phyloP scores from a whole-genome alignment of 2,329 filamentous ascomycete species.

The Thermothelomyces thermophilus region DNA sequence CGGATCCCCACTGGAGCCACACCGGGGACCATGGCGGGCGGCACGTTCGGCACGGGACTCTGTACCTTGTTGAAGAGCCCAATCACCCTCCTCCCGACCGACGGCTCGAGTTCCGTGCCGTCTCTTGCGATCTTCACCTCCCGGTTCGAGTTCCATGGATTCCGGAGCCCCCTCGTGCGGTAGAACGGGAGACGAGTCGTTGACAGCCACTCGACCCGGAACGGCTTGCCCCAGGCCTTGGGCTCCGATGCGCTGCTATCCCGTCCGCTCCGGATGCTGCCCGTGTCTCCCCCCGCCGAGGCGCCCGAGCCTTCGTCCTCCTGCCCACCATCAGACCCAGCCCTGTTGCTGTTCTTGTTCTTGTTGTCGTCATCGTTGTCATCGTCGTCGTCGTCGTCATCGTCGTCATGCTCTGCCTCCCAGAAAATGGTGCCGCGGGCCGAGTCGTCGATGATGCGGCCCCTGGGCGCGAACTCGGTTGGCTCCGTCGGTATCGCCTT shows the following conservation, averaged over 20 bases:
- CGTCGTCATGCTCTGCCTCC: slow-evolving; percentile 64
- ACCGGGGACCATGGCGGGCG: slow-evolving; percentile 3
- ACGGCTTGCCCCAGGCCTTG: slow-evolving; percentile 84
- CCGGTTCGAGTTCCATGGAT: slow-evolving; percentile 90
- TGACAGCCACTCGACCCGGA: slow-evolving; percentile 84
- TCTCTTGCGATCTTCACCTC: slow-evolving; percentile 96
- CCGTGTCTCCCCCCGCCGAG: slow-evolving; percentile 35
- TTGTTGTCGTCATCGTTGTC: no score
- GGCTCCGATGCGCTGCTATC: slow-evolving; percentile 32
- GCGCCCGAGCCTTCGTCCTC: slow-evolving; percentile 29
- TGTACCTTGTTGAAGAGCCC: slow-evolving; percentile 65
- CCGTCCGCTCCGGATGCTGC: slow-evolving; percentile 35
- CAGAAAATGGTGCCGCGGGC: slow-evolving; percentile 95
- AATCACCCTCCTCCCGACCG: slow-evolving; percentile 67
- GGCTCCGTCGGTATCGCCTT: slow-evolving; percentile 74
- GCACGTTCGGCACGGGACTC: slow-evolving; percentile 29
- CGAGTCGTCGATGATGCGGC: slow-evolving; percentile 86
- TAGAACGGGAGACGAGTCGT: slow-evolving; percentile 82
- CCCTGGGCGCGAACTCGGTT: slow-evolving; percentile 70
- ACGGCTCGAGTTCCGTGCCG: slow-evolving; percentile 85
- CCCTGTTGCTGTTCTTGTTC: no score
- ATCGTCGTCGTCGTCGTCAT: slow-evolving; percentile 25
- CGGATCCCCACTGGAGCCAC: background rate
- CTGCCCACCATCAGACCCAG: no score
- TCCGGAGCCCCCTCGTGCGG: slow-evolving; percentile 76